phyloP scores from a whole-genome alignment of 2,329 filamentous ascomycete genomes.

The Coccinonectria pachysandricola region DNA sequence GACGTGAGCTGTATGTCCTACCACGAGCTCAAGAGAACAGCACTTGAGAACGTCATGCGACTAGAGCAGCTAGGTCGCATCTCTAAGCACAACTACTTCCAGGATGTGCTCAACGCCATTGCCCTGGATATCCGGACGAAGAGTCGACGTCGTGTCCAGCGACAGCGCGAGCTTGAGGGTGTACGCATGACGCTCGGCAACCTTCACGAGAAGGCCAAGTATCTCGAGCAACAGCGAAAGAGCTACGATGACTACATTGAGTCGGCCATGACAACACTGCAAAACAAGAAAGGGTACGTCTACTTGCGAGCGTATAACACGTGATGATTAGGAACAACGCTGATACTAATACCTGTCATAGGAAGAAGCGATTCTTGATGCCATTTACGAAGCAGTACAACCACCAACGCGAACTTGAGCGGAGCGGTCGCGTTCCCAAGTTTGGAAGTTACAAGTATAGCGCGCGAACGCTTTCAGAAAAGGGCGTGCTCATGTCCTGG shows the following conservation, averaged over 20 bases:
- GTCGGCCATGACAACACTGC: constrained; percentile 92
- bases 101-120: constrained; percentile 96
- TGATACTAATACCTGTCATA: constrained; percentile 26
- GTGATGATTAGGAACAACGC: constrained; percentile 5
- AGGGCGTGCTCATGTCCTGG: constrained; percentile 92
- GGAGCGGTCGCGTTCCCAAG: constrained; percentile 85
- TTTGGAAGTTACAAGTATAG: constrained; percentile 98
- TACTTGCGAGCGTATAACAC: neutral
- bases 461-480: constrained; percentile 77
- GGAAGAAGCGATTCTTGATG: constrained; percentile 85
- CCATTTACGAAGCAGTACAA: constrained; percentile 99
- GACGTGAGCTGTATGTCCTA: constrained; percentile 88
- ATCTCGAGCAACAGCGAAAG: constrained; percentile 90
- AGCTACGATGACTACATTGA: constrained; percentile 99
- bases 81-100: constrained; percentile 83
- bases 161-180: constrained; percentile 81
- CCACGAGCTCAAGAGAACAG: constrained; percentile 82
- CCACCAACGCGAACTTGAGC: constrained; percentile 90
- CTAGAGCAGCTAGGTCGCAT: constrained; percentile 84
- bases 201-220: constrained; percentile 76
- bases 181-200: constrained; percentile 66
- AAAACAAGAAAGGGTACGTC: constrained; percentile 82
- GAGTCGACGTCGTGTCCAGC: constrained; percentile 82
- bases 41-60: constrained; percentile 84
- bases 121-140: constrained; percentile 95